Conservation (phyloP, 352 stramenopile genomes). For the Sclerospora graminicola region DNA sequence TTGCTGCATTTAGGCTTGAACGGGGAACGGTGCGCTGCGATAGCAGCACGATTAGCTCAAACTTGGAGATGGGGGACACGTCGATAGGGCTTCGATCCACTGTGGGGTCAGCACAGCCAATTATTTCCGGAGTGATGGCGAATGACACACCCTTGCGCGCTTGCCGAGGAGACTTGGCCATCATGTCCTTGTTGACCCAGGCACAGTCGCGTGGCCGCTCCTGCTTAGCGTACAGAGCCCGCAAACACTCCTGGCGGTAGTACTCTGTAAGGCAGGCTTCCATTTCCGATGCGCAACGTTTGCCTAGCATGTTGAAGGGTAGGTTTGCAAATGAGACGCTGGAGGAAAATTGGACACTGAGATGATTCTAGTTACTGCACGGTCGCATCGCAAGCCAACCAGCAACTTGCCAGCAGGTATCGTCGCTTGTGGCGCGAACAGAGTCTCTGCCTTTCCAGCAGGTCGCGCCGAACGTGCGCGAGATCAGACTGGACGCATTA, state of each 20-base stretch:
- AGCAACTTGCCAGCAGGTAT: slow-evolving; percentile 23
- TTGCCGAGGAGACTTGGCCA: slow-evolving; percentile 21
- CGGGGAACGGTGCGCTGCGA: slow-evolving; percentile 66
- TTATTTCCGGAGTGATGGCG: slow-evolving; percentile 43
- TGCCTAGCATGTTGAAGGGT: slow-evolving; percentile 41
- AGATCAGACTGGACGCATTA: slow-evolving; percentile 21
- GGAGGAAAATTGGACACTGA: slow-evolving; percentile 36
- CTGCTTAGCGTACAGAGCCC: slow-evolving; percentile 62
- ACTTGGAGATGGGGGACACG: slow-evolving; percentile 61
- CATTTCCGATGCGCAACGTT: slow-evolving; percentile 59
- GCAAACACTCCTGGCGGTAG: slow-evolving; percentile 74
- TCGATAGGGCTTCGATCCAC: slow-evolving; percentile 70
- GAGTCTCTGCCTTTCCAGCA: slow-evolving; percentile 30
- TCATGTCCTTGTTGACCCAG: slow-evolving; percentile 42
- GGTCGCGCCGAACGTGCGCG: slow-evolving; percentile 29
- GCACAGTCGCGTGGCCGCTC: slow-evolving; percentile 29
- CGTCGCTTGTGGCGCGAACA: slow-evolving; percentile 24
- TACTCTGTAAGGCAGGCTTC: slow-evolving; percentile 72
- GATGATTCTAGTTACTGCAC: slow-evolving; percentile 10
- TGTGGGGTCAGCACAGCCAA: slow-evolving; percentile 51
- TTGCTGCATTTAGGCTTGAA: slow-evolving; percentile 20
- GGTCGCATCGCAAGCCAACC: slow-evolving; percentile 4
- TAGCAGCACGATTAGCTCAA: slow-evolving; percentile 65
- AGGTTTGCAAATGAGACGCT: slow-evolving; percentile 12
- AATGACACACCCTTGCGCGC: slow-evolving; percentile 65